These are phyloP conservation scores for Bifiguratus adelaidae DNA, from an alignment of 192 early-diverging fungal species.

Conservation along the genomic window DNA sequence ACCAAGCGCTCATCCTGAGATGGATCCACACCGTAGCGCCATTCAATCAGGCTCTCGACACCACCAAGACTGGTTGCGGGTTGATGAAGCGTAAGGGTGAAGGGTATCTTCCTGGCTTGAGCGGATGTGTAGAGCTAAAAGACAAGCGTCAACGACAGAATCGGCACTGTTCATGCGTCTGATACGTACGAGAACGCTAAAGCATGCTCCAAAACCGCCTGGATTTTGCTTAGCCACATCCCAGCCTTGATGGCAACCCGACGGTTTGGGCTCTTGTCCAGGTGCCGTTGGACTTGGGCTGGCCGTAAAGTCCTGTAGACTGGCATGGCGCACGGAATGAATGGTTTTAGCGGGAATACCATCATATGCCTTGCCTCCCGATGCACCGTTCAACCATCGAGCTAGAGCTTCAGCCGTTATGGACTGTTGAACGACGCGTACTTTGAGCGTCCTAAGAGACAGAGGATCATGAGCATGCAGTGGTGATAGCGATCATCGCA, in stretches of 20 bases:
- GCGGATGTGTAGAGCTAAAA: slow-evolving; percentile 24
- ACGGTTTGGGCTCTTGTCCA: slow-evolving; percentile 8
- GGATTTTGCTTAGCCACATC: slow-evolving; percentile 24
- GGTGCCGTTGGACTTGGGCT: no score
- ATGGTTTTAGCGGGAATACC: slow-evolving; percentile 26
- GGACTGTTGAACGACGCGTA: slow-evolving; percentile 57
- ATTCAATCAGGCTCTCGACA: slow-evolving; percentile 55
- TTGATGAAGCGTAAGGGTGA: slow-evolving; percentile 23
- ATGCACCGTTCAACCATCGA: slow-evolving; percentile 28
- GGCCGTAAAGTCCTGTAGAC: slow-evolving; percentile 1
- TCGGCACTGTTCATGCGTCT: neutral
- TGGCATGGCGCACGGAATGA: slow-evolving; percentile 23
- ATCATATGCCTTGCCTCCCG: slow-evolving; percentile 18
- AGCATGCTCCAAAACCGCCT: slow-evolving; percentile 23
- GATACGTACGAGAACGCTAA: slow-evolving; percentile 13
- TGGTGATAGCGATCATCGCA: neutral
- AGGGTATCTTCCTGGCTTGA: slow-evolving; percentile 33
- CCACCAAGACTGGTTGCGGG: slow-evolving; percentile 61
- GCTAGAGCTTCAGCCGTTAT: slow-evolving; percentile 37
- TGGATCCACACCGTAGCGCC: slow-evolving; percentile 39
- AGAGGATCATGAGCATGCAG: neutral
- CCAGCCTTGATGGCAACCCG: no score
- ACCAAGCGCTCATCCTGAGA: slow-evolving; percentile 28
- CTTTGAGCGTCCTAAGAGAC: slow-evolving; percentile 38
- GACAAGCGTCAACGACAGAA: neutral